A percentile compares a stretch with the other conserved stretches of the same genome.
These are phyloP conservation scores for Pleurostoma richardsiae DNA, from an alignment of 2,329 filamentous ascomycete species.

Conservation along the genomic window DNA sequence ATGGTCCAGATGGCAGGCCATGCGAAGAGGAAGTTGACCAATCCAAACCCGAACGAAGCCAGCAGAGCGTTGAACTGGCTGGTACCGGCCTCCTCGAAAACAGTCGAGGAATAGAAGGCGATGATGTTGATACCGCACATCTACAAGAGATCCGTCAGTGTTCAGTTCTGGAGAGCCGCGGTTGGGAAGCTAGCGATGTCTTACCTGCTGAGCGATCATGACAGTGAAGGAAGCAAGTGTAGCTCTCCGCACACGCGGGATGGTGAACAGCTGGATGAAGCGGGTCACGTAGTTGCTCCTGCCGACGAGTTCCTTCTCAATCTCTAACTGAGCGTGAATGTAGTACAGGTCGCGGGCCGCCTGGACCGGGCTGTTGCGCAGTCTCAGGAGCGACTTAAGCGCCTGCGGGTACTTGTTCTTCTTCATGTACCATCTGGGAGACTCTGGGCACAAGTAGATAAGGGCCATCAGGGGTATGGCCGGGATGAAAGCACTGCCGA, in stretches of 20 bases:
- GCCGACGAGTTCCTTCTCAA: conserved; percentile 31
- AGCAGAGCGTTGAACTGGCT: conserved; percentile 49
- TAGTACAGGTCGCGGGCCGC: conserved; percentile 59
- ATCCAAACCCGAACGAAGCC: conserved; percentile 60
- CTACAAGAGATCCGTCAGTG: neutral
- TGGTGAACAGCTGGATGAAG: conserved; percentile 62
- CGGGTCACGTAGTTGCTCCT: conserved; percentile 53
- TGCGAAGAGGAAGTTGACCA: conserved; percentile 10
- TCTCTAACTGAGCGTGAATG: conserved; percentile 43
- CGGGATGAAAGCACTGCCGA: conserved; percentile 59
- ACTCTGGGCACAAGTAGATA: conserved; percentile 64
- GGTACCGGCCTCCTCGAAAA: conserved; percentile 55
- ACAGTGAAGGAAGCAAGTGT: conserved; percentile 72
- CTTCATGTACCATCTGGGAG: conserved; percentile 62
- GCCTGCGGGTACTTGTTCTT: conserved; percentile 58
- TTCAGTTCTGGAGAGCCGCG: no score
- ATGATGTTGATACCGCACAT: conserved; percentile 60
- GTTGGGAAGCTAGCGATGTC: no score
- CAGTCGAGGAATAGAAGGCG: conserved; percentile 67
- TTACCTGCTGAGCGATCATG: conserved; percentile 66
- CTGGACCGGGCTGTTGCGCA: conserved; percentile 52
- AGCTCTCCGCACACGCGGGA: conserved; percentile 65
- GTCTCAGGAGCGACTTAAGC: conserved; percentile 45
- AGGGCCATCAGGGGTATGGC: conserved; percentile 51
- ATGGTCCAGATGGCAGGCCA: conserved; percentile 23